These are phyloP conservation scores for Metarhizium robertsii DNA, from an alignment of 2,329 filamentous ascomycete genomes.

Conservation along the genomic window DNA sequence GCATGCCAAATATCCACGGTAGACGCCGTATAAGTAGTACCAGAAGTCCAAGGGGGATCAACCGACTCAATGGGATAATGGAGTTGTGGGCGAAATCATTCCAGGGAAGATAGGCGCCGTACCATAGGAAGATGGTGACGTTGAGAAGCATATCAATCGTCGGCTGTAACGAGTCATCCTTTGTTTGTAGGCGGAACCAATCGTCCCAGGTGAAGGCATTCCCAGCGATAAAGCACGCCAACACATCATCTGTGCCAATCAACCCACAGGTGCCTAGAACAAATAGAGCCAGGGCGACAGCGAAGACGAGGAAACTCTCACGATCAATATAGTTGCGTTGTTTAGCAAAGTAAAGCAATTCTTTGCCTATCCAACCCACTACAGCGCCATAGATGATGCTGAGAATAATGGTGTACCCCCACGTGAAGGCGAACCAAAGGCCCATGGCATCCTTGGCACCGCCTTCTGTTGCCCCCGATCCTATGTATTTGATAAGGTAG, in stretches of 20 bases:
- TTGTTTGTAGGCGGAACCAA: constrained; percentile 83
- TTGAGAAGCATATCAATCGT: constrained; percentile 95
- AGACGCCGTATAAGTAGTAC: constrained; percentile 70
- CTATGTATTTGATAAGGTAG: constrained; percentile 71
- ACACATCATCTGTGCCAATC: constrained; percentile 79
- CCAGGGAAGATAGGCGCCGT: constrained; percentile 81
- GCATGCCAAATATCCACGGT: constrained; percentile 65
- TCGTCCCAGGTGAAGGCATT: constrained; percentile 90
- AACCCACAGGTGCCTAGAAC: constrained; percentile 80
- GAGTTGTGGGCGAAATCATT: constrained; percentile 53
- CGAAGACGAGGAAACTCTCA: constrained; percentile 82
- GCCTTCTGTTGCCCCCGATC: constrained; percentile 46
- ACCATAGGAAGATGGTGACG: constrained; percentile 83
- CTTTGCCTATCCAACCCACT: constrained; percentile 74
- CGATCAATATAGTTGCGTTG: constrained; percentile 72
- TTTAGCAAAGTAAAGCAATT: constrained; percentile 76
- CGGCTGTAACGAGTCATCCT: constrained; percentile 86
- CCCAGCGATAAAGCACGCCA: constrained; percentile 87
- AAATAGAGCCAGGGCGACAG: constrained; percentile 76
- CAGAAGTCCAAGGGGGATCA: constrained; percentile 64
- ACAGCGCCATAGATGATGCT: constrained; percentile 68
- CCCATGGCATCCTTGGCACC: constrained; percentile 60
- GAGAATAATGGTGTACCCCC: constrained; percentile 73
- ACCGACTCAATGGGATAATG: constrained; percentile 63
- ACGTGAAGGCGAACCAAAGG: constrained; percentile 77